These are phyloP conservation scores for Vanderwaltozyma yarrowii DNA, from an alignment of 805 yeast species.

Conservation along the genomic window DNA sequence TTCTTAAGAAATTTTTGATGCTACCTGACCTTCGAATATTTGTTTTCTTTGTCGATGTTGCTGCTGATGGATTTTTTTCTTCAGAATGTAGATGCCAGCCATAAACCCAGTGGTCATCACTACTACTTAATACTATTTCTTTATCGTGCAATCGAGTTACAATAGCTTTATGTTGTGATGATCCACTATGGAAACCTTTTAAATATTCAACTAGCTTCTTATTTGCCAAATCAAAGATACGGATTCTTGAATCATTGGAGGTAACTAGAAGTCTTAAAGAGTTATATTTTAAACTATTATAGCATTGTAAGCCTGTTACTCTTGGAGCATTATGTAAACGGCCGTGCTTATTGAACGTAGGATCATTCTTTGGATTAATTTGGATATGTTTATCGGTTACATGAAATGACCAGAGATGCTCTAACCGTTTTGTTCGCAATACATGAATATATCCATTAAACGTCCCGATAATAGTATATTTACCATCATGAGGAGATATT, in stretches of 20 bases:
- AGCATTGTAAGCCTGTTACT: slow-evolving; percentile 65
- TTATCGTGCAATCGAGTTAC: slow-evolving; percentile 5
- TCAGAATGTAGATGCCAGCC: slow-evolving; percentile 44
- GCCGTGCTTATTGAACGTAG: too few species aligned
- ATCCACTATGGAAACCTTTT: slow-evolving; percentile 61
- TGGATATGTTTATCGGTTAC: slow-evolving; percentile 33
- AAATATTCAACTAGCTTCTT: slow-evolving; percentile 52
- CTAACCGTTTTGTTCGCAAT: slow-evolving; percentile 55
- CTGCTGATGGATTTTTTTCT: neutral
- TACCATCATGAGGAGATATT: slow-evolving; percentile 58
- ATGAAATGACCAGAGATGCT: slow-evolving; percentile 35
- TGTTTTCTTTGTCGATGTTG: neutral
- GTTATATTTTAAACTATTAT: slow-evolving; percentile 21
- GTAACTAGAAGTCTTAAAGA: slow-evolving; percentile 47
- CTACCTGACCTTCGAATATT: neutral
- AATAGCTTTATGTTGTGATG: slow-evolving; percentile 59
- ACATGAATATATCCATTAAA: slow-evolving; percentile 60
- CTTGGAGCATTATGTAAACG: slow-evolving; percentile 35
- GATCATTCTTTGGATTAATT: neutral
- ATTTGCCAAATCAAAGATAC: slow-evolving; percentile 50
- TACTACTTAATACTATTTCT: slow-evolving; percentile 50
- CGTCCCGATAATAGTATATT: slow-evolving; percentile 59
- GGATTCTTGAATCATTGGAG: slow-evolving; percentile 70
- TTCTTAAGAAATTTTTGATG: neutral
- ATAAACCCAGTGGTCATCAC: slow-evolving; percentile 83